Percentiles rank a stretch among this genome's conserved stretches.
phyloP scores from a whole-genome alignment of 352 stramenopile genomes.

The Globisporangium paroecandrum region DNA sequence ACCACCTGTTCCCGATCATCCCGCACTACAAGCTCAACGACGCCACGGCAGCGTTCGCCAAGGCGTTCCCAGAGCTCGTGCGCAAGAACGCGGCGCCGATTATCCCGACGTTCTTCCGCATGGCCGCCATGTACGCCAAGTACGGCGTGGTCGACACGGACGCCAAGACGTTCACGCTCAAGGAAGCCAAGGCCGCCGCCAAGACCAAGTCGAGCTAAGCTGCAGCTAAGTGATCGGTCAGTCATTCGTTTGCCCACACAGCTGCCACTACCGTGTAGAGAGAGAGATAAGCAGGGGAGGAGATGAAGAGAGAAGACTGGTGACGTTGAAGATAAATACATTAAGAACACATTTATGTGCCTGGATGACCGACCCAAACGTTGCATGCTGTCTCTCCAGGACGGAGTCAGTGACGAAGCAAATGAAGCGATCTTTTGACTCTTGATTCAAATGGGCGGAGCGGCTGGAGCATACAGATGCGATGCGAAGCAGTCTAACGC shows the following conservation, averaged over 20 bases:
- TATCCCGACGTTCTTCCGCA: slow-evolving; percentile 56
- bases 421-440: neutral
- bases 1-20: slow-evolving; percentile 87
- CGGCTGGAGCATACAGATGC: neutral
- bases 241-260: neutral
- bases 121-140: slow-evolving; percentile 59
- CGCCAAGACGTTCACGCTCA: slow-evolving; percentile 68
- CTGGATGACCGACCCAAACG: neutral
- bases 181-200: slow-evolving; percentile 39
- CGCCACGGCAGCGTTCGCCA: slow-evolving; percentile 56
- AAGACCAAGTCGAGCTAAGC: slow-evolving; percentile 22
- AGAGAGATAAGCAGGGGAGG: no score
- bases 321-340: neutral
- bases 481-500: neutral
- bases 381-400: neutral
- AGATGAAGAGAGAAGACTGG: no score
- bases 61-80: slow-evolving; percentile 73
- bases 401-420: neutral
- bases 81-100: slow-evolving; percentile 69
- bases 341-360: neutral
- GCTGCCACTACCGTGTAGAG: no score
- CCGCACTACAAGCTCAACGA: slow-evolving; percentile 80
- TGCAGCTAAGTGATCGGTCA: neutral
- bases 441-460: neutral
- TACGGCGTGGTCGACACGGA: slow-evolving; percentile 66